Conservation (phyloP, 371 early-diverging fungal species). For the Mortierella sp. region DNA sequence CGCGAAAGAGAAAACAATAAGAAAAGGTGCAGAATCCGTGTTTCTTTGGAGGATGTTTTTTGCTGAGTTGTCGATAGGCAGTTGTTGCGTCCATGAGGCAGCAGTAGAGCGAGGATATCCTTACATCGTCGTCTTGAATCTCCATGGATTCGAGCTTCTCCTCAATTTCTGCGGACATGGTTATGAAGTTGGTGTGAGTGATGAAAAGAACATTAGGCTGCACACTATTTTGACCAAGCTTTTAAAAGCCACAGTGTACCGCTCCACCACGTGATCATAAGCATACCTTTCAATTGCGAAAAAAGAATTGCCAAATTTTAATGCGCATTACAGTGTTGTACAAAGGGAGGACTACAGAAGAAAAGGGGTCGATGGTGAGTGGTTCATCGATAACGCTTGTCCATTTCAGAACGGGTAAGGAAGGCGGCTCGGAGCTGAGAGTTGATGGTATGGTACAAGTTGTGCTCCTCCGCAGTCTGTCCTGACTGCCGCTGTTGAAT, state of each 20-base stretch:
- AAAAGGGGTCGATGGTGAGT: background rate
- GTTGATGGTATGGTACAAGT: conserved; percentile 44
- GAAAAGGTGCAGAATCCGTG: conserved; percentile 1
- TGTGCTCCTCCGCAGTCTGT: background rate
- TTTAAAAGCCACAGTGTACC: background rate
- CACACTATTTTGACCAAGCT: conserved; percentile 19
- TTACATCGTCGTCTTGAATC: conserved; percentile 54
- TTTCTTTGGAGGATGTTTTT: background rate
- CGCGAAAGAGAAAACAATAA: background rate
- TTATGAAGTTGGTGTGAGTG: conserved; percentile 30
- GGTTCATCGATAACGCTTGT: conserved; percentile 23
- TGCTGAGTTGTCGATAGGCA: background rate
- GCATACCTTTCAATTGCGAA: background rate
- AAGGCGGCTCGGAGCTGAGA: conserved; percentile 54
- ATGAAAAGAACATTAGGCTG: background rate
- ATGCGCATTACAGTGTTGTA: background rate
- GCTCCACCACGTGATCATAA: background rate
- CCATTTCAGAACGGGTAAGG: conserved; percentile 36
- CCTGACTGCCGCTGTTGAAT: conserved; percentile 1
- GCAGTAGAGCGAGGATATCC: background rate
- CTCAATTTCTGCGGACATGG: conserved; percentile 55
- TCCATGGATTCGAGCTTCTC: conserved; percentile 54
- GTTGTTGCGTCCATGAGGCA: background rate
- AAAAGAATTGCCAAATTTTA: conserved; percentile 16
- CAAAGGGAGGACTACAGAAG: background rate